Percentiles rank a stretch among this genome's conserved stretches.
phyloP scores from a whole-genome alignment of 352 stramenopile genomes.

The Aphanomyces invadans region DNA sequence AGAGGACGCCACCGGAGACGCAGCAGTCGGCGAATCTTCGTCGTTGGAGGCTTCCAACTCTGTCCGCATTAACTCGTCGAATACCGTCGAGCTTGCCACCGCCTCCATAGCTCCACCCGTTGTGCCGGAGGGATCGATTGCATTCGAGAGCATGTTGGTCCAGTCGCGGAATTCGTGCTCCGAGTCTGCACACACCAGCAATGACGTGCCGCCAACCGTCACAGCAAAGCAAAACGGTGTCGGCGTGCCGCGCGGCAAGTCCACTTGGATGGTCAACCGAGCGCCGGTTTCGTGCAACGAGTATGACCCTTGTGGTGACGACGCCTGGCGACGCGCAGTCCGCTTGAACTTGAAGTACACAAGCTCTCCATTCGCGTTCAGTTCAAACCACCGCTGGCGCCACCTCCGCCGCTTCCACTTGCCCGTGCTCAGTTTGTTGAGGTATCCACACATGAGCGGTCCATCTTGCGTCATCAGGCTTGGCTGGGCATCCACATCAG shows the following conservation, averaged over 20 bases:
- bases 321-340: constrained; percentile 25
- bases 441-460: constrained; percentile 33
- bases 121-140: constrained; percentile 42
- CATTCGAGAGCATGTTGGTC: constrained; percentile 58
- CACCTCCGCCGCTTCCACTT: constrained; percentile 74
- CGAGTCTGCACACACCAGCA: constrained; percentile 60
- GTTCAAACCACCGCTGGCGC: constrained; percentile 77
- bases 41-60: background rate
- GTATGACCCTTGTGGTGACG: constrained; percentile 36
- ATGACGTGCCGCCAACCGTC: constrained; percentile 31
- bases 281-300: constrained; percentile 42
- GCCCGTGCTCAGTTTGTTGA: constrained; percentile 71
- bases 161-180: constrained; percentile 66
- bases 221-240: constrained; percentile 78
- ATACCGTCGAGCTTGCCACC: background rate
- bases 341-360: constrained; percentile 44
- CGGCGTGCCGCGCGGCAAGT: constrained; percentile 54
- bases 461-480: background rate
- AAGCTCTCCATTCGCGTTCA: constrained; percentile 51
- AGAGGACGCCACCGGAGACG: background rate
- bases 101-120: background rate
- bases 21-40: background rate
- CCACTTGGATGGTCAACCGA: constrained; percentile 61
- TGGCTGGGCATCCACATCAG: background rate
- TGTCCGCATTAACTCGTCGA: background rate